Percentiles rank a stretch among this genome's conserved stretches.
Conservation (phyloP, 2,329 filamentous ascomycete species). For the Periconia sp. region DNA sequence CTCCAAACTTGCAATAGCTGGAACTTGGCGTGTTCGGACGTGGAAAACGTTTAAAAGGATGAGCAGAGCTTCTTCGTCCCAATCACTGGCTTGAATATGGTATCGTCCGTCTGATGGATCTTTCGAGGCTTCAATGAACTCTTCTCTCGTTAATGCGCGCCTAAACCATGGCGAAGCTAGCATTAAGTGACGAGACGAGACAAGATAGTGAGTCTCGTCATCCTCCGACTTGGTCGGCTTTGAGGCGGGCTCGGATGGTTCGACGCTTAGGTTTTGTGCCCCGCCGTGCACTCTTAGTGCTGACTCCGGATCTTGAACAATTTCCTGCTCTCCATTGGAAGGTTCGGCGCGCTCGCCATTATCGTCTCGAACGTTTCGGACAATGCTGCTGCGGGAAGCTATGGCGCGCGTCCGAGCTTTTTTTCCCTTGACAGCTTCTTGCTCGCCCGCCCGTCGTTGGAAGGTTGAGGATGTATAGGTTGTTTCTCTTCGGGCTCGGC, state of each 20-base stretch:
- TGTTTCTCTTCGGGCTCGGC: conserved; percentile 1
- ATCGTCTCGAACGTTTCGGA: neutral
- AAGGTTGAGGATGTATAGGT: conserved; percentile 1
- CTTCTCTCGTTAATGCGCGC: conserved; percentile 1
- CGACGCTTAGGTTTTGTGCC: neutral
- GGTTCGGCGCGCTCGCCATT: conserved; percentile 2
- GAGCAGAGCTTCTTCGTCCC: conserved; percentile 44
- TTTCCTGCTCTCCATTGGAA: conserved; percentile 1
- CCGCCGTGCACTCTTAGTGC: neutral
- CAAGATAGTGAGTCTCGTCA: conserved; percentile 6
- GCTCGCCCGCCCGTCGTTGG: neutral
- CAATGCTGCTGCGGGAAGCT: neutral
- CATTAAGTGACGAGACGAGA: conserved; percentile 6
- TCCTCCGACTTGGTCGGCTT: conserved; percentile 1
- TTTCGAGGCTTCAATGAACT: conserved; percentile 1
- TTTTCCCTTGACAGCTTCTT: neutral
- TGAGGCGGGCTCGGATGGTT: neutral
- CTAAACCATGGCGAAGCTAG: conserved; percentile 4
- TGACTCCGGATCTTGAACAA: conserved; percentile 1
- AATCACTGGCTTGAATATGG: conserved; percentile 15
- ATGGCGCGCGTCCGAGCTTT: neutral
- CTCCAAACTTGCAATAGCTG: conserved; percentile 41
- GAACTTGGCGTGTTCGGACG: conserved; percentile 44
- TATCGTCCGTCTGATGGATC: conserved; percentile 9
- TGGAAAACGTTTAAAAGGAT: conserved; percentile 53